A percentile compares a stretch with the other conserved stretches of the same genome.
These are phyloP conservation scores for sorghum (Sorghum bicolor) DNA, from an alignment of 176 grass and related monocot species.

Conservation along the genomic window Sorghum_bicolor_NCBIv3 NC_012878.2:3049001-3049500, in stretches of 20 bases:
- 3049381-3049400: too few species aligned
- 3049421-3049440: background rate
- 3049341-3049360: slow-evolving; percentile 9
- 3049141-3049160: too few species aligned
- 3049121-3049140: background rate
- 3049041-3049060: background rate
- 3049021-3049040: background rate
- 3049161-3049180: background rate
- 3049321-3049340: background rate
- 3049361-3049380: too few species aligned
- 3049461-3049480: too few species aligned
- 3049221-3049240: background rate
- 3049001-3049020: background rate
- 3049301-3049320: slow-evolving; percentile 3
- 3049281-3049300: background rate
- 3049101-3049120: background rate
- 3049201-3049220: background rate
- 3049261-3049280: background rate
- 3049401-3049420: background rate
- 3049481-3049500: too few species aligned
- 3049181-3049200: background rate
- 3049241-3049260: background rate
- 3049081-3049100: background rate
- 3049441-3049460: background rate
- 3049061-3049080: background rate